Evolutionary conservation across 306 rosid species (phyloP), one percentile per base, ranked within the genome.

Genomic region (Geum urbanum): DNA sequence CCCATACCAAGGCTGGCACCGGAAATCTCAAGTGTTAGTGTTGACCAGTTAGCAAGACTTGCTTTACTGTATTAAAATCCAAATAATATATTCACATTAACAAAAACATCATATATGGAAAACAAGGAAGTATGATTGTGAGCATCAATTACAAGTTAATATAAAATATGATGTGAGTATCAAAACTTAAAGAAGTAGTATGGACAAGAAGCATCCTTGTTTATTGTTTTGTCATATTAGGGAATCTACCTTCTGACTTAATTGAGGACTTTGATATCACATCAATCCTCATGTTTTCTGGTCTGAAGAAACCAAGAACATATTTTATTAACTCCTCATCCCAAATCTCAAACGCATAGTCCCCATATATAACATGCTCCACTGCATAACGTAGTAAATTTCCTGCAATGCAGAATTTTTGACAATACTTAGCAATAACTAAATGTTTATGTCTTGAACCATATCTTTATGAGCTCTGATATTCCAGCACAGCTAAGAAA

Each of bases 241-340:
- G 32, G 63, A 48, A 69, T 39, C 44, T 75, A 91, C 99, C 91
- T 85, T 86, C 82, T 20, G 82, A 77, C 66, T 78, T 84, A 8
- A 47, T 80, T 71, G 83, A 82, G 69, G 81, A 81, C 84, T 91
- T 91, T 44, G 99, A 91, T 48, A 89, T 76, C 73, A 85, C 88
- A 76, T 91, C 97, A 70, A 91, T 64, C 82, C 99, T 87, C 99
- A 94, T 91, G 84, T 94, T 88, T 75, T 94, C 92, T 15, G 97
- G 99, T 57, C 82, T 73, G 48, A 94, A 87, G 84, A 88, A 91
- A 79, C 89, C 85, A 86, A 89, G 87, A 76, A 89, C 78, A 71
- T 80, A 67, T 69, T 84, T 77, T 67, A 94, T 70, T 81, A 89
- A 27, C 46, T 91, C 86, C 70, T 77, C 88, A 65, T 94, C 97